Evolutionary conservation across 2,329 filamentous ascomycete species (phyloP).

Genomic region (Dissoconium aciculare): DNA sequence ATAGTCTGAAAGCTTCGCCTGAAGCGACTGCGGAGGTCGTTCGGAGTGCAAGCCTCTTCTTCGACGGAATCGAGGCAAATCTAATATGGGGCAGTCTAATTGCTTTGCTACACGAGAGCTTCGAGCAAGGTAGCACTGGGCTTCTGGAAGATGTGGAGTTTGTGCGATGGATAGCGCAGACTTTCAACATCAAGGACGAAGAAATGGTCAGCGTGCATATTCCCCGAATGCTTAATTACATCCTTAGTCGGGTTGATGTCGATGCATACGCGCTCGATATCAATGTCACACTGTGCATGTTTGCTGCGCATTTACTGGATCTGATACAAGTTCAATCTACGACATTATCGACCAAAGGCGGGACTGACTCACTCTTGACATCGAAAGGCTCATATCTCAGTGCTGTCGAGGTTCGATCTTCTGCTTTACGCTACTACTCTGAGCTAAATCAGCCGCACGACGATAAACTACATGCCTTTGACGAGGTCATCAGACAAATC

Average conservation of each 20-base stretch:
- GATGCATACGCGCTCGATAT: not conserved
- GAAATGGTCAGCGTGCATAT: slow-evolving; percentile 86
- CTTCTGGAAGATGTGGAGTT: slow-evolving; percentile 48
- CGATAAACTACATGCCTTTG: too few species aligned
- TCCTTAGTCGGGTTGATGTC: slow-evolving; percentile 7
- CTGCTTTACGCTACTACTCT: not conserved
- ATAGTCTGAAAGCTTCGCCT: slow-evolving; percentile 52
- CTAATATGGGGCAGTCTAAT: slow-evolving; percentile 53
- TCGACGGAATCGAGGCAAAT: slow-evolving; percentile 89
- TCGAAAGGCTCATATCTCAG: not conserved
- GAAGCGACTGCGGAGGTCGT: slow-evolving; percentile 71
- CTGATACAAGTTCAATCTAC: not conserved
- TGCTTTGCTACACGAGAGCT: slow-evolving; percentile 10
- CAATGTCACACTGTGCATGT: slow-evolving; percentile 1
- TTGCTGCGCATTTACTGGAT: not conserved
- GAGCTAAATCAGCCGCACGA: not conserved
- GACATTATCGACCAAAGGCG: too few species aligned
- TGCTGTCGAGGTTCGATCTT: not conserved
- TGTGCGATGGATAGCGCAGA: slow-evolving; percentile 64
- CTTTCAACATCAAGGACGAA: slow-evolving; percentile 90
- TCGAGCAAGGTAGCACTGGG: slow-evolving; percentile 2
- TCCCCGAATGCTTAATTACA: slow-evolving; percentile 47
- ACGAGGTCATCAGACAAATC: not conserved
- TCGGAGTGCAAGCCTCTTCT: slow-evolving; percentile 86
- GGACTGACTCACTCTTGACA: not conserved